Base-by-base conservation (phyloP, 176 grass and related monocot genomes). In the Echinochloa phyllopogon region DNA sequence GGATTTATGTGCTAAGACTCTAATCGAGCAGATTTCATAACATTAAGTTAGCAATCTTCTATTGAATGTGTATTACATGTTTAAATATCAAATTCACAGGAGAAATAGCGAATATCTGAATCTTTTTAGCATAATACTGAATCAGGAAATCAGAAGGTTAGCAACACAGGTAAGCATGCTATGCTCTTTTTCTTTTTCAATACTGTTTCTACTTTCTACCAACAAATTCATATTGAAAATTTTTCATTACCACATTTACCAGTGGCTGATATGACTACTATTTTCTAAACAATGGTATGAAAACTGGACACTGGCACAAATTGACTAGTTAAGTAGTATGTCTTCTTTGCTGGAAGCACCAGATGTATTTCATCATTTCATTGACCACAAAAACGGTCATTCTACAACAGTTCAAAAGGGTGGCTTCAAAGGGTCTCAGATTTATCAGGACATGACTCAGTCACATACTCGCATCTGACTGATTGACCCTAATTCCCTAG, bases 131-230 rank as follows among this genome's bases (percentile, higher is more conserved):
- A 87, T 99, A 66, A 99, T 99, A 86, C 27, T 99, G 50, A 94
- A 99, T 86, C 96, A 99, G 84, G 96, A 99, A 92, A 99, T 99
- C 52, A 96, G 86, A 83, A 99, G 91, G 77, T 81, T 99, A 80
- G 93, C 96, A 67, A 92, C 93, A 62, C 93, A 99, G 91, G 96
- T 99, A 89, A 75, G 48, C 52, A 74, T 74, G 11, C 37, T 62
- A 65, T 12, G 41, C 6, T 70, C 38, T 4, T 75, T 78, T 55
- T 1, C 10, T 14, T 44, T 45, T 47, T 48, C 27, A 25, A 21
- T 74, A 42, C 45, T 74, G 17, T 60, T 58, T 60, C 14, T n/a
- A 50, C 11, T 60, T 58, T 60, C 14, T n/a, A 59, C 65, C 45
- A 63, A 24, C 45, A 85, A 77, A 66, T 43, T 59, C 48, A 47